Conservation (phyloP, 164 flowering plant species). For the Liriodendron chinense region DNA sequence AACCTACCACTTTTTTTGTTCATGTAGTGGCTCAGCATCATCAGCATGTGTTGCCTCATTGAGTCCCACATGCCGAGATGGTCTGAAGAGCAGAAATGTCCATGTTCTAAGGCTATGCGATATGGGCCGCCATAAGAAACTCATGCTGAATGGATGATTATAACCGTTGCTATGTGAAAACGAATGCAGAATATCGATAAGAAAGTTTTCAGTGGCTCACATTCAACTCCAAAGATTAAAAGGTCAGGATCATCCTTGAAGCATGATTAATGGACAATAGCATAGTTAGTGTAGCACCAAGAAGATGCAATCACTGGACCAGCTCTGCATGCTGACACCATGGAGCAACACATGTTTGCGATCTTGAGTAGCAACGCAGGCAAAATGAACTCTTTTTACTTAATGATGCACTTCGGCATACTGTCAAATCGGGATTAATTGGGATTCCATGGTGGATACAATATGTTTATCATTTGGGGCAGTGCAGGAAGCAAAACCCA, state of each 20-base stretch:
- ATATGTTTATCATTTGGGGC: no score
- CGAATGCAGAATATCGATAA: background rate
- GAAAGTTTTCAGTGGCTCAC: background rate
- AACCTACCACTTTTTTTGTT: background rate
- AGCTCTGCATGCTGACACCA: background rate
- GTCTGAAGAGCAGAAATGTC: background rate
- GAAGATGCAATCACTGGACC: background rate
- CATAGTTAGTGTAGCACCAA: background rate
- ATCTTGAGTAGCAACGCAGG: no score
- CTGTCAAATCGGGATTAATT: no score
- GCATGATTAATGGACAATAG: background rate
- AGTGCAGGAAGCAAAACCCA: background rate
- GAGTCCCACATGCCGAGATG: background rate
- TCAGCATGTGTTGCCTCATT: background rate
- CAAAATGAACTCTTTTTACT: no score
- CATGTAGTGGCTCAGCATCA: background rate
- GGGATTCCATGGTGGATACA: no score
- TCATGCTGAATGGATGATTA: background rate
- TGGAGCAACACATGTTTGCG: background rate
- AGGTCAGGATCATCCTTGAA: background rate
- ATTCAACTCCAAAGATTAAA: background rate
- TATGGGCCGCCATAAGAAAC: background rate
- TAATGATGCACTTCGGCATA: no score
- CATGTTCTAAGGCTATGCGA: background rate
- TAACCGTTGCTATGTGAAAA: no score